A percentile compares a stretch with the other conserved stretches of the same genome.
These are phyloP conservation scores for Macrophomina pseudophaseolina DNA, from an alignment of 2,329 filamentous ascomycete species.

Conservation along the genomic window DNA sequence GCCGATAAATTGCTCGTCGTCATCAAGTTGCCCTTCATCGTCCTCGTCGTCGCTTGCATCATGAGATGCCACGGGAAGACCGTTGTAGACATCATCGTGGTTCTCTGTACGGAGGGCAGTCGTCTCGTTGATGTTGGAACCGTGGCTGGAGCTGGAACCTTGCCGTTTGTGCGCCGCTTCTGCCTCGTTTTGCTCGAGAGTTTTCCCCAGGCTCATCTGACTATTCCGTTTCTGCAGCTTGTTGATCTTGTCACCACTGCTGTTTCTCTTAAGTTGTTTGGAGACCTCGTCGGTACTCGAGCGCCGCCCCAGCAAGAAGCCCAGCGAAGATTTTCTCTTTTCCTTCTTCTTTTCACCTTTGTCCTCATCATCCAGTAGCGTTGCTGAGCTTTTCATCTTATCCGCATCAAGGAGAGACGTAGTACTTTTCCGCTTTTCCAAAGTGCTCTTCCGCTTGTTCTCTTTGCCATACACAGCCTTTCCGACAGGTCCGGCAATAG, in stretches of 20 bases:
- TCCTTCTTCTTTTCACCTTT: slow-evolving; percentile 34
- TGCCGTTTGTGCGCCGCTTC: not conserved
- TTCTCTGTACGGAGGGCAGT: slow-evolving; percentile 27
- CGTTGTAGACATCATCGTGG: not conserved
- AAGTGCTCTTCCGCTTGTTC: slow-evolving; percentile 46
- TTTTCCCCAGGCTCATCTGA: slow-evolving; percentile 30
- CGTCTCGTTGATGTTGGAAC: slow-evolving; percentile 27
- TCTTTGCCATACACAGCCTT: slow-evolving; percentile 71
- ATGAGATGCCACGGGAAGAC: slow-evolving; percentile 24
- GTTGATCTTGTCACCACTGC: slow-evolving; percentile 43
- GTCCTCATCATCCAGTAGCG: slow-evolving; percentile 26
- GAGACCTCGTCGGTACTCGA: slow-evolving; percentile 44
- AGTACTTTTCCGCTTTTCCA: slow-evolving; percentile 4
- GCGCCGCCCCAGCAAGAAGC: slow-evolving; percentile 44
- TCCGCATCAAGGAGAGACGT: slow-evolving; percentile 35
- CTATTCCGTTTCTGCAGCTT: slow-evolving; percentile 50
- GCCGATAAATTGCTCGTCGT: slow-evolving; percentile 60
- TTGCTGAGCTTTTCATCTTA: slow-evolving; percentile 22
- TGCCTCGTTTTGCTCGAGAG: slow-evolving; percentile 9
- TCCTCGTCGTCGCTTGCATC: slow-evolving; percentile 41
- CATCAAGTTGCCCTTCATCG: slow-evolving; percentile 44
- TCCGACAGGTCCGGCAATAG: slow-evolving; percentile 77
- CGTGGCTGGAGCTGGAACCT: slow-evolving; percentile 1
- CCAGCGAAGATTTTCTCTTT: slow-evolving; percentile 43
- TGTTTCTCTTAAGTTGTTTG: slow-evolving; percentile 47